phyloP scores from a whole-genome alignment of 2,329 filamentous ascomycete species.

The Fusarium sp. region DNA sequence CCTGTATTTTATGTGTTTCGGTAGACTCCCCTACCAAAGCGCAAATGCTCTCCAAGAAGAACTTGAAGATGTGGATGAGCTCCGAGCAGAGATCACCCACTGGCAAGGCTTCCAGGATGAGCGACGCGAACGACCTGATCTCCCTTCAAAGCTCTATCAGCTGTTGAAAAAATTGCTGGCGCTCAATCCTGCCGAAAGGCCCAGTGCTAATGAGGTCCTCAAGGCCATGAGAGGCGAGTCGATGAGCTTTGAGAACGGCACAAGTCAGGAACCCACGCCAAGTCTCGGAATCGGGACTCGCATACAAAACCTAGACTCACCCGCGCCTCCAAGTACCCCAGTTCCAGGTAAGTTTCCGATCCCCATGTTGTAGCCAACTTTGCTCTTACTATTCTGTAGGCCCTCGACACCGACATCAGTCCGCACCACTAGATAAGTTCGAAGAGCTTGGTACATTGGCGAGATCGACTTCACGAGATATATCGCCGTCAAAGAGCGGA shows the following conservation, averaged over 20 bases:
- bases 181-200: slow-evolving; percentile 80
- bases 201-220: slow-evolving; percentile 88
- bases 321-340: slow-evolving; percentile 63
- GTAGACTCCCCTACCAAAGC: slow-evolving; percentile 83
- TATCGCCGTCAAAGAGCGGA: slow-evolving; percentile 31
- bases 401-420: slow-evolving; percentile 47
- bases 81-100: slow-evolving; percentile 85
- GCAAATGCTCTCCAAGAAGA: slow-evolving; percentile 91
- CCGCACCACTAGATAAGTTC: slow-evolving; percentile 46
- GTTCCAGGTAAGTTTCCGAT: slow-evolving; percentile 55
- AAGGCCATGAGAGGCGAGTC: slow-evolving; percentile 79
- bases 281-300: slow-evolving; percentile 59
- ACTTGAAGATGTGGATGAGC: slow-evolving; percentile 86
- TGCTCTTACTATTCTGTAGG: slow-evolving; percentile 51
- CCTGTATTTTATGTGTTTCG: slow-evolving; percentile 97
- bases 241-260: slow-evolving; percentile 58
- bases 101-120: slow-evolving; percentile 92
- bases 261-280: slow-evolving; percentile 55
- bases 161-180: slow-evolving; percentile 86
- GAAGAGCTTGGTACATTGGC: slow-evolving; percentile 41
- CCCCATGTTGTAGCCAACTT: slow-evolving; percentile 41
- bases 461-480: slow-evolving; percentile 33
- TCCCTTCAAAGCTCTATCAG: slow-evolving; percentile 87
- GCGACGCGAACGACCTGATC: slow-evolving; percentile 78
- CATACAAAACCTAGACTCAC: slow-evolving; percentile 69